Evolutionary conservation across 2,329 filamentous ascomycete genomes (phyloP), one percentile per base, ranked within the genome.

Genomic region (Xylogone sp.): DNA sequence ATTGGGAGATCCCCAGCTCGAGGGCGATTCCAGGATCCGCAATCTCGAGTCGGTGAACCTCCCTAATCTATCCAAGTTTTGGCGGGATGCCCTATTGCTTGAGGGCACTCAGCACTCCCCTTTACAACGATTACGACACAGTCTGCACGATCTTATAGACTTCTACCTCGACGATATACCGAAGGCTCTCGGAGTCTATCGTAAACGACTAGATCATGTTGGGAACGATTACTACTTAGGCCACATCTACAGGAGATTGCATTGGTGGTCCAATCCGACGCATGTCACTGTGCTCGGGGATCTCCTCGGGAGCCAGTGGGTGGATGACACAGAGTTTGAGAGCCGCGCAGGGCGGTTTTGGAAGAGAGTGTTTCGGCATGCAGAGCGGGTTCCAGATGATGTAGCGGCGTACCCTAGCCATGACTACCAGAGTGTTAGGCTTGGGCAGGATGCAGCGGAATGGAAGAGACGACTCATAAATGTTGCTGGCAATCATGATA

Each of bases 191-290:
- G 76, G 84, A 59, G 85, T 84, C 1, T 73, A 79, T 47, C 81
- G 89, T 57, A 99, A 99, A 72, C 79, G 82, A 18, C 69, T 99
- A 59, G 94, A 99, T 69, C 80, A 97, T 2, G 82, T 91, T 63
- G 94, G 94, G 3, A 99, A 99, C 69, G 94, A 99, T 70, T 89
- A 84, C 64, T 99, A 97, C 69, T 81, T 99, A 27, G 90, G 88
- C 19, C 94, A 99, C 68, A 91, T 97, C 53, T 97, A 95, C 70
- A 82, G 90, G 16, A 88, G 84, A 0, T 70, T 96, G 46, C 79
- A 82, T 59, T 96, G 91, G 90, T 95, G 88, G 86, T 82, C 87
- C 0, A 73, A 76, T 16, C 94, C 94, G 8, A 95, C 90, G 0
- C 94, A 99, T 67, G 83, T 94, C 19, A 84, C 88, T 0, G 91